A percentile compares a stretch with the other conserved stretches of the same genome.
These are phyloP conservation scores for Cryphonectria nitschkei DNA, from an alignment of 2,329 filamentous ascomycete genomes.

Conservation along the genomic window DNA sequence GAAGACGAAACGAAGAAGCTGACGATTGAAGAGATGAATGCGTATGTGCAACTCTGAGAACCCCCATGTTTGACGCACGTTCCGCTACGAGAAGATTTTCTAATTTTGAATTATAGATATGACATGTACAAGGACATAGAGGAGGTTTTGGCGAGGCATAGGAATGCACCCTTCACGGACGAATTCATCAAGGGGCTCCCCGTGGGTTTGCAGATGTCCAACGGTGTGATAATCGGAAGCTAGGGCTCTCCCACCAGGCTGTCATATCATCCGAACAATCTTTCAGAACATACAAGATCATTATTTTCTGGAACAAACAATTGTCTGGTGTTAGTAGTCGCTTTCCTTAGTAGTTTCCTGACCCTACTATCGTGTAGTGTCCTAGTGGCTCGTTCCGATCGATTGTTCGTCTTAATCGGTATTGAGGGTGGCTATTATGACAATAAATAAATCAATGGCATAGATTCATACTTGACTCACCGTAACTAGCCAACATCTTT, in stretches of 20 bases:
- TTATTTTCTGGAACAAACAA: too few species aligned
- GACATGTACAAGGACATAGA: conserved; percentile 63
- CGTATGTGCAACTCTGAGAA: conserved; percentile 43
- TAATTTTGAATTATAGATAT: conserved; percentile 45
- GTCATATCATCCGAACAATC: not conserved
- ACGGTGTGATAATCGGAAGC: conserved; percentile 43
- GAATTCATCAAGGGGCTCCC: conserved; percentile 50
- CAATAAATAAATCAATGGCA: not conserved
- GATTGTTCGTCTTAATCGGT: not conserved
- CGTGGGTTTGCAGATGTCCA: conserved; percentile 52
- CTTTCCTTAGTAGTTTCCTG: not conserved
- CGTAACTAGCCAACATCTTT: too few species aligned
- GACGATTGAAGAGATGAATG: conserved; percentile 73
- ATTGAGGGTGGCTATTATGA: not conserved
- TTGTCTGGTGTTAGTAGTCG: too few species aligned
- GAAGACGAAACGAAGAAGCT: conserved; percentile 63
- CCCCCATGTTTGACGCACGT: not conserved
- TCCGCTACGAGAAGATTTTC: not conserved
- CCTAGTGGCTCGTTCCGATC: not conserved
- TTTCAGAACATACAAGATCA: not conserved
- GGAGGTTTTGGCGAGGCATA: conserved; percentile 46
- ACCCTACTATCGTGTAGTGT: not conserved
- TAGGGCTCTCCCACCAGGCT: not conserved
- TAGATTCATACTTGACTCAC: not conserved
- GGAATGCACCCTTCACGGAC: conserved; percentile 40